Percentiles rank a stretch among this genome's conserved stretches.
phyloP scores from a whole-genome alignment of 108 stramenopile genomes.

The Cyclostephanos invisitatus region DNA sequence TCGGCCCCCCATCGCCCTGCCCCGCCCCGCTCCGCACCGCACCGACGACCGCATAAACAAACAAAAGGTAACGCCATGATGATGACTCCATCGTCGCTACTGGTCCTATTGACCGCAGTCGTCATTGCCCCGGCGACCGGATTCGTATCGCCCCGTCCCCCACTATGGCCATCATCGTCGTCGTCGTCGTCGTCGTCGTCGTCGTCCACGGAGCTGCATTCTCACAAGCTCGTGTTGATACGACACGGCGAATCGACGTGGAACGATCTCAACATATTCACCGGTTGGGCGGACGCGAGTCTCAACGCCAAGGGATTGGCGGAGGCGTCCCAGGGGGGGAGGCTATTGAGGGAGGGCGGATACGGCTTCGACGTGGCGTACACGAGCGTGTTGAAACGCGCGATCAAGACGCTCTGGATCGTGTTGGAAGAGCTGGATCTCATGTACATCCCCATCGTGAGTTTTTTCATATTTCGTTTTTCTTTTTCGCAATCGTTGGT shows the following conservation, averaged over 20 bases:
- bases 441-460: conserved; percentile 92
- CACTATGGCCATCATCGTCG: not conserved
- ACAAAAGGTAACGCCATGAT: no score
- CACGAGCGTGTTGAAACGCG: conserved; percentile 95
- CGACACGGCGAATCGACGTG: conserved; percentile 98
- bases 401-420: conserved; percentile 89
- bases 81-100: not conserved
- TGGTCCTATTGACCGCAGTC: conserved; percentile 7
- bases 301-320: conserved; percentile 82
- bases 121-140: conserved; percentile 12
- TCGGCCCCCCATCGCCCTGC: no score
- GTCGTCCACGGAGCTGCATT: conserved; percentile 15
- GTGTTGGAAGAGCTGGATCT: conserved; percentile 86
- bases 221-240: conserved; percentile 54
- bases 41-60: no score
- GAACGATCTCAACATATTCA: conserved; percentile 88
- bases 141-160: conserved; percentile 19
- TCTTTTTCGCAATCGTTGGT: no score
- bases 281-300: conserved; percentile 95
- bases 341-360: conserved; percentile 73
- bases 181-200: not conserved
- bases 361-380: conserved; percentile 90
- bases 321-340: conserved; percentile 88
- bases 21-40: no score
- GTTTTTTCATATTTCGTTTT: conserved; percentile 28